Evolutionary conservation across 2,329 filamentous ascomycete species (phyloP).

Genomic region (Hypoxylon sp.): DNA sequence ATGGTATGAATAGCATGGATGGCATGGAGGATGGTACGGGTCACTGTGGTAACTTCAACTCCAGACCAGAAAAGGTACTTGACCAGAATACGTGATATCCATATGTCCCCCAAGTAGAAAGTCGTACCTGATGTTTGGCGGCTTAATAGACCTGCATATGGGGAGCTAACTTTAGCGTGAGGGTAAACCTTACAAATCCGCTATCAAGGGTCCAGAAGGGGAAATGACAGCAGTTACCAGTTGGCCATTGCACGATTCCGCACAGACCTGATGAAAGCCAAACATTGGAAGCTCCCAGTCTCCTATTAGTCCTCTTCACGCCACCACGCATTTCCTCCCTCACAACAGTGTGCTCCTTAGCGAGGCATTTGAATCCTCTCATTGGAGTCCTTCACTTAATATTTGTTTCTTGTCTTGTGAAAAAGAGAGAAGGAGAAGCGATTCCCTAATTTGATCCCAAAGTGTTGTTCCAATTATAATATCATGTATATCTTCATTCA

Average conservation of each 20-base stretch:
- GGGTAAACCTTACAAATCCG: conserved; percentile 13
- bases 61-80: conserved; percentile 7
- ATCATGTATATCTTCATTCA: neutral
- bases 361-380: neutral
- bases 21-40: conserved; percentile 2
- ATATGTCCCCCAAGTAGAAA: conserved; percentile 9
- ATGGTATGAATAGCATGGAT: neutral
- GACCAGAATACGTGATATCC: neutral
- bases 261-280: conserved; percentile 15
- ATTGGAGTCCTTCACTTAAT: neutral
- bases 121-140: conserved; percentile 22
- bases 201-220: neutral
- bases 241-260: conserved; percentile 19
- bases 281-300: neutral
- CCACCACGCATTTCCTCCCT: conserved; percentile 1
- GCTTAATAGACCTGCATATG: conserved; percentile 19
- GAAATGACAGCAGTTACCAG: conserved; percentile 12
- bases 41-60: conserved; percentile 27
- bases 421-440: neutral
- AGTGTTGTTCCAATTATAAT: neutral
- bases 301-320: neutral
- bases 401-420: neutral
- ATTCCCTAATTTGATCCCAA: neutral
- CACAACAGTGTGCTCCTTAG: neutral
- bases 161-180: conserved; percentile 20